Conservation (phyloP, 768 basidiomycete genomes). For the Psilocybe cyanescens region DNA sequence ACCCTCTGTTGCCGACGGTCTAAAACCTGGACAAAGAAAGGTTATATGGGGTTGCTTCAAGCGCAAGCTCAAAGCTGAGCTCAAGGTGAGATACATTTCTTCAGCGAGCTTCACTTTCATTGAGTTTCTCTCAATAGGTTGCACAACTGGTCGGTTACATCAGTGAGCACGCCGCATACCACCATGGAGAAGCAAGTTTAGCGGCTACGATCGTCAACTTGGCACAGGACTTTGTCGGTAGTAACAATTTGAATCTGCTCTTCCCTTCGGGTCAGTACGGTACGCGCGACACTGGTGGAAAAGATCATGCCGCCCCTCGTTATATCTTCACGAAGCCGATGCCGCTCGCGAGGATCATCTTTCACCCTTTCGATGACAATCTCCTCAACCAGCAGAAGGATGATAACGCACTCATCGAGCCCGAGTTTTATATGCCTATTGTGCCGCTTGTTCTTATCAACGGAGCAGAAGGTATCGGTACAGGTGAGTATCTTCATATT, state of each 20-base stretch:
- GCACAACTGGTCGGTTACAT: slow-evolving; percentile 97
- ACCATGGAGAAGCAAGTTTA: slow-evolving; percentile 93
- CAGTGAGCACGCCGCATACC: slow-evolving; percentile 91
- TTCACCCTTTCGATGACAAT: slow-evolving; percentile 84
- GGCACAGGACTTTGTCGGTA: slow-evolving; percentile 93
- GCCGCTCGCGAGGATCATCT: slow-evolving; percentile 74
- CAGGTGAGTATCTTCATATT: slow-evolving; percentile 55
- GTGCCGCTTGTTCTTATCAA: slow-evolving; percentile 90
- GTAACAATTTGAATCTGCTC: slow-evolving; percentile 92
- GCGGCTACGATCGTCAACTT: slow-evolving; percentile 89
- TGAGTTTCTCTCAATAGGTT: slow-evolving; percentile 50
- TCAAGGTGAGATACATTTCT: slow-evolving; percentile 62
- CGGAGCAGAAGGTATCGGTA: slow-evolving; percentile 97
- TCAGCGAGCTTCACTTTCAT: background rate
- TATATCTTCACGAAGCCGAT: slow-evolving; percentile 91
- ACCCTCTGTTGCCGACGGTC: slow-evolving; percentile 89
- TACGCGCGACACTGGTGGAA: slow-evolving; percentile 91
- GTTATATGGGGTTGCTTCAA: slow-evolving; percentile 97
- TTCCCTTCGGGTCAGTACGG: slow-evolving; percentile 94
- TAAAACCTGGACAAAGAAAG: slow-evolving; percentile 98
- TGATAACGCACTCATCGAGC: slow-evolving; percentile 86
- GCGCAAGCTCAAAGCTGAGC: slow-evolving; percentile 87
- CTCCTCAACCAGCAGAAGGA: slow-evolving; percentile 86
- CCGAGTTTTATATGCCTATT: slow-evolving; percentile 92
- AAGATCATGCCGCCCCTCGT: slow-evolving; percentile 95